Evolutionary conservation across 305 asterid species (phyloP).

Genomic region (Fraxinus latifolia): DNA sequence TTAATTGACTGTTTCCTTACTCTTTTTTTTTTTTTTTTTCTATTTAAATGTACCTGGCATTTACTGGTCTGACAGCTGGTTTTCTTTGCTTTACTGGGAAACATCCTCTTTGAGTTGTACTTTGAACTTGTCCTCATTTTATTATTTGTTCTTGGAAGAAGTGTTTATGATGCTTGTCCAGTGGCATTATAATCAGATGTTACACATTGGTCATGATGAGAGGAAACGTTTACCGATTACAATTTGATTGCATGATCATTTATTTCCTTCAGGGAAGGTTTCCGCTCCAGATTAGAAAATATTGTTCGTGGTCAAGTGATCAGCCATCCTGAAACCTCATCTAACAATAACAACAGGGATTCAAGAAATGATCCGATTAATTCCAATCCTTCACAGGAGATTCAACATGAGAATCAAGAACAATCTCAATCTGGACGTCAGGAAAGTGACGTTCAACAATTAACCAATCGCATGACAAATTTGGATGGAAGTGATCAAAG

Average conservation of each 20-base stretch:
- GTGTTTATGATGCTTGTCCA: background rate
- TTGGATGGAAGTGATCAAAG: conserved; percentile 38
- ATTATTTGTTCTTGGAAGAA: background rate
- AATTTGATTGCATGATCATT: conserved; percentile 16
- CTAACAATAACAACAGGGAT: conserved; percentile 36
- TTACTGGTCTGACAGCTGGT: background rate
- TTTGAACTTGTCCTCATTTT: background rate
- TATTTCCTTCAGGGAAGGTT: conserved; percentile 65
- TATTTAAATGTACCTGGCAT: background rate
- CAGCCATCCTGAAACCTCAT: conserved; percentile 51
- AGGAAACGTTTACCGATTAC: background rate
- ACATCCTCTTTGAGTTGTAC: background rate
- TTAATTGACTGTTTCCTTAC: background rate
- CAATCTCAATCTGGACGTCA: conserved; percentile 27
- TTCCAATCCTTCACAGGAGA: conserved; percentile 40
- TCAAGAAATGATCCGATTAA: conserved; percentile 44
- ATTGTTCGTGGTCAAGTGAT: conserved; percentile 65
- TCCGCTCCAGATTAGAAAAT: conserved; percentile 71
- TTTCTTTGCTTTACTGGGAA: background rate
- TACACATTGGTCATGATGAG: conserved; percentile 8
- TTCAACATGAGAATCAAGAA: background rate
- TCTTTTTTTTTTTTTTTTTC: no score
- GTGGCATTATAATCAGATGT: background rate
- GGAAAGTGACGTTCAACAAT: conserved; percentile 37
- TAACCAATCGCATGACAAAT: conserved; percentile 33